Evolutionary conservation across 139 green algal genomes (phyloP).

Genomic region (Eudorina sp.): DNA sequence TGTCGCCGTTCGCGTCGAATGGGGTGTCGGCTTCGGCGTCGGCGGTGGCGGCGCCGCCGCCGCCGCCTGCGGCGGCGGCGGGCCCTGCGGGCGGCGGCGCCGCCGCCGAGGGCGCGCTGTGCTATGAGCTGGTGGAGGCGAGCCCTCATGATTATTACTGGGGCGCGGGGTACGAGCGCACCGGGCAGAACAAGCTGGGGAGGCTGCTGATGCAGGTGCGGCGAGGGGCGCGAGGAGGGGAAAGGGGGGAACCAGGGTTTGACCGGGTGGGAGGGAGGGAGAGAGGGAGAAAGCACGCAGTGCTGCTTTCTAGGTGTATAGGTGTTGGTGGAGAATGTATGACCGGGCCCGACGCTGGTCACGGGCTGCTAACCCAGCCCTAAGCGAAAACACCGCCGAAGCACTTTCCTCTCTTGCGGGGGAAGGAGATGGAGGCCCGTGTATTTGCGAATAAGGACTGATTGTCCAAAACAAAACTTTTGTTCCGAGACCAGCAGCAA

Average conservation of each 20-base stretch:
- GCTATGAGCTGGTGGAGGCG: conserved; percentile 56
- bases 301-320: too few relatives aligned
- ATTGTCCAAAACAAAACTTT: too few relatives aligned
- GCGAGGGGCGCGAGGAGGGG: neutral
- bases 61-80: neutral
- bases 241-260: neutral
- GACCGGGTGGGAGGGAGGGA: neutral
- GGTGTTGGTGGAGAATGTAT: too few relatives aligned
- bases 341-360: too few relatives aligned
- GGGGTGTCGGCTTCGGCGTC: neutral
- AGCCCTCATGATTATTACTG: conserved; percentile 81
- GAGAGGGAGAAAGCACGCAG: neutral
- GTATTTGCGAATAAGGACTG: too few relatives aligned
- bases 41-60: neutral
- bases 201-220: conserved; percentile 87
- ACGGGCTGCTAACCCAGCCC: too few relatives aligned
- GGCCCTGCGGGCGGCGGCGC: neutral
- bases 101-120: neutral
- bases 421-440: too few relatives aligned
- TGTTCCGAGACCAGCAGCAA: too few relatives aligned
- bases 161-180: conserved; percentile 88
- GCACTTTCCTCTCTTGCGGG: too few relatives aligned
- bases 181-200: conserved; percentile 91
- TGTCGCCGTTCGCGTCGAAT: neutral
- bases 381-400: too few relatives aligned